phyloP scores from a whole-genome alignment of 495 filamentous ascomycete genomes.

The Evernia prunastri region DNA sequence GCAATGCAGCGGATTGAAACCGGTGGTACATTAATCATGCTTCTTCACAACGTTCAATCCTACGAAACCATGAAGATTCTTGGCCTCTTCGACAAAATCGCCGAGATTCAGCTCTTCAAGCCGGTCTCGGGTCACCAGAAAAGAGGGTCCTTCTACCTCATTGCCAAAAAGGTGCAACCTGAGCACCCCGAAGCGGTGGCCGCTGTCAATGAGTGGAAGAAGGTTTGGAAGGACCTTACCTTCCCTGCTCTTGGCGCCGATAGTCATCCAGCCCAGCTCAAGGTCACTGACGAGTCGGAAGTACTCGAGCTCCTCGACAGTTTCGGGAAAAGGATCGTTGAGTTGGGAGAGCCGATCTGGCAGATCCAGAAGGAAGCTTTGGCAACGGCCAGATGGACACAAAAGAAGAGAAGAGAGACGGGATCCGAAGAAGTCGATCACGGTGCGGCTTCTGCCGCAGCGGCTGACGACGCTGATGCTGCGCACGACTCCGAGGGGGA shows the following conservation, averaged over 20 bases:
- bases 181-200: conserved; percentile 29
- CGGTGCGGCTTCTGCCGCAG: neutral
- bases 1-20: conserved; percentile 37
- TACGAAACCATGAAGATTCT: conserved; percentile 36
- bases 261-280: conserved; percentile 5
- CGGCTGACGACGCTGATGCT: neutral
- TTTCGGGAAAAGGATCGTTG: neutral
- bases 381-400: neutral
- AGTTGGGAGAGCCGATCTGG: conserved; percentile 2
- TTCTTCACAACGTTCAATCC: conserved; percentile 42
- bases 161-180: conserved; percentile 32
- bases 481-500: neutral
- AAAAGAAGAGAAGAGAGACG: neutral
- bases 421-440: neutral
- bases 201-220: conserved; percentile 40
- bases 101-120: conserved; percentile 45
- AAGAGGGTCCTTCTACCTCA: too few species aligned
- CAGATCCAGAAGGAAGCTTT: neutral
- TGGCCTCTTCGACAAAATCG: conserved; percentile 39
- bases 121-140: conserved; percentile 21
- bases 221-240: conserved; percentile 41
- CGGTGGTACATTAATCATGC: conserved; percentile 39
- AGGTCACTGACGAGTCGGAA: neutral
- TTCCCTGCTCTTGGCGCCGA: conserved; percentile 33
- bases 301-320: neutral